Evolutionary conservation across 1,139 yeast species (phyloP), one percentile per base, ranked within the genome.

Genomic region (Magnusiomyces magnusii): DNA sequence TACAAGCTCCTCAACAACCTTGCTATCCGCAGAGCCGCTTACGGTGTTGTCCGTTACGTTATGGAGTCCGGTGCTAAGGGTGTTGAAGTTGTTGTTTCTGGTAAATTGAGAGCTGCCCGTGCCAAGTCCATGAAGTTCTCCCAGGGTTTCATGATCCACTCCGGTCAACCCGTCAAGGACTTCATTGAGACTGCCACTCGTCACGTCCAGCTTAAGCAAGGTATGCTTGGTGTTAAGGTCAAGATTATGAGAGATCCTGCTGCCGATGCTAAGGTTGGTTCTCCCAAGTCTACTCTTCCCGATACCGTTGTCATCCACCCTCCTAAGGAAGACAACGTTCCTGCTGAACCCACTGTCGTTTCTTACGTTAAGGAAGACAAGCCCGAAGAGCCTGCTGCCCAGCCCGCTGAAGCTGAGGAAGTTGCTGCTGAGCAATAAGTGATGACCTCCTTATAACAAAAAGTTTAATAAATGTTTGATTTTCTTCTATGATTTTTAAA

Each of bases 51-150:
- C 81, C 92, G 99, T 86, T 91, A 86, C 86, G 97, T 95, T 76
- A 95, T 93, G 97, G 98, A 92, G 80, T 91, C 98, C 69, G 99
- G 99, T 81, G 99, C 99, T 78, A 95, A 95, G 89, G 99, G 99
- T 91, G 97, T 95, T 75, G 98, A 93, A 83, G 98, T 92, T 79
- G 97, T 93, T 73, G 89, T 92, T 77, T 90, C 97, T 71, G 99
- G 99, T 87, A 93, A 93, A 84, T 87, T 95, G 80, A 91, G 97
- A 85, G 99, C 97, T 81, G 99, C 99, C 75, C 92, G 99, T 86
- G 99, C 99, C 76, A 93, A 93, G 88, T 87, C 98, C 75, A 95
- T 93, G 95, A 93, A 93, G 84, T 93, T 93, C 87, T 87, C 95
- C 77, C 98, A 93, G 78, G 99, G 99, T 85, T 93, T 93, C 96